Conservation (phyloP, 164 flowering plant species). For the Akebia trifoliata region DNA sequence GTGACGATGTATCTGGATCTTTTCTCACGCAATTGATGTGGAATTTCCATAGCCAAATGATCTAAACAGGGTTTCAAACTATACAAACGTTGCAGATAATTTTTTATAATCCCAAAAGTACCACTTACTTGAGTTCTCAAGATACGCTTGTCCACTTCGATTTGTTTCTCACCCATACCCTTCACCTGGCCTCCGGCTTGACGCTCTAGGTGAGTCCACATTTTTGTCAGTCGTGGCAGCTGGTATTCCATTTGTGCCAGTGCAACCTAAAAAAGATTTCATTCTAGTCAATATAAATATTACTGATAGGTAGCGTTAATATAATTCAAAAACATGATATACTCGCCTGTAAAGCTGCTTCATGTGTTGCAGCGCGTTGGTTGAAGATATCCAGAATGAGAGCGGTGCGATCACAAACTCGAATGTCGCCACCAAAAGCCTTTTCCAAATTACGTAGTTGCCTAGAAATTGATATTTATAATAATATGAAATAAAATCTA, state of each 20-base stretch:
- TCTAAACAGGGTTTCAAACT: not conserved
- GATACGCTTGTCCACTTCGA: conserved; percentile 98
- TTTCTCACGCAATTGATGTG: not conserved
- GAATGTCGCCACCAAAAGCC: conserved; percentile 78
- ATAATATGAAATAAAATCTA: not conserved
- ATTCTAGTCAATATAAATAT: not conserved
- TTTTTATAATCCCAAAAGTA: not conserved
- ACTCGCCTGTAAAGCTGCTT: conserved; percentile 84
- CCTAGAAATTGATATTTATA: conserved; percentile 28
- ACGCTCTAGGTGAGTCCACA: conserved; percentile 99
- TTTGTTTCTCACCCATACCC: conserved; percentile 99
- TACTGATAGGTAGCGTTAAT: not conserved
- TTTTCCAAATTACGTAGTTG: conserved; percentile 91
- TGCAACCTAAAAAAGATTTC: conserved; percentile 48
- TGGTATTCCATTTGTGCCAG: conserved; percentile 98
- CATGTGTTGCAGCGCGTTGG: conserved; percentile 96
- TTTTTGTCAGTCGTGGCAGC: conserved; percentile 82
- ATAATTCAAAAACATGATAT: not conserved
- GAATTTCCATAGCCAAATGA: conserved; percentile 1
- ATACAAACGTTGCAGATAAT: not conserved
- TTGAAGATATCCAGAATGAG: conserved; percentile 92
- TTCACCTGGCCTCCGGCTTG: conserved; percentile 96
- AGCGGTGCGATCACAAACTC: conserved; percentile 96
- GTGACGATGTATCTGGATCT: not conserved
- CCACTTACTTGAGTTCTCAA: conserved; percentile 72